Evolutionary conservation across 148 eudicot species (phyloP), one percentile per base, ranked within the genome.

Genomic region (Chenopodium album): DNA sequence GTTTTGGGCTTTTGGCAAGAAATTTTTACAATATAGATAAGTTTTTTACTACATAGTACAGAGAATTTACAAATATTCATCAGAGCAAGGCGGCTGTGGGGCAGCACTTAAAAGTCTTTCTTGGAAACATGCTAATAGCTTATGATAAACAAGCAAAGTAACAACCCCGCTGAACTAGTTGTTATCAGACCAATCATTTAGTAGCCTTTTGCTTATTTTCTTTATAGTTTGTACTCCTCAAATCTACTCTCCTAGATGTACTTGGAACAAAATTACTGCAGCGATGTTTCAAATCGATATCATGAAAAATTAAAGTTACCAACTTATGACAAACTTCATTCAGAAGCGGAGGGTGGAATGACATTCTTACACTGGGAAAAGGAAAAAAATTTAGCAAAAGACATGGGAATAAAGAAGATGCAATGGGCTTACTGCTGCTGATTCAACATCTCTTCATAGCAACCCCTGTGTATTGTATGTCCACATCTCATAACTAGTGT

Each of bases 381-480:
- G 17, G 23, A 52, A 23, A 23, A 63, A 31, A 52, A 12, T 10
- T 52, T 10, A 52, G 52, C 52, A 56, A 37, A 8, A 11, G 47
- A 12, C 73, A 47, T 22, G 66, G 78, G 78, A 68, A 4, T 32
- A 60, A 73, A 37, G 17, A 63, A 85, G 80, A 64, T 63, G 16
- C 65, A 75, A 82, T 3, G 47, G 37, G 65, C 65, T 86, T 89
- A 94, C 98, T 92, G 97, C 64, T 82, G 85, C 83, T 91, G 90
- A 5, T 66, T 48, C 41, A 84, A 10, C 95, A 94, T 87, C 77
- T 87, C 94, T 2, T 14, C 4, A 52, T 71, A 89, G 85, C 98
- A 94, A 0, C 87, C 89, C 85, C 26, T 28, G 85, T 94, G 98
- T 79, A 94, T 93, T 47, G 97, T 90, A 77, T 94, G 98, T 79